Evolutionary conservation across 257 asterid genomes (phyloP).

Genomic region (Nicotiana otophora): DNA sequence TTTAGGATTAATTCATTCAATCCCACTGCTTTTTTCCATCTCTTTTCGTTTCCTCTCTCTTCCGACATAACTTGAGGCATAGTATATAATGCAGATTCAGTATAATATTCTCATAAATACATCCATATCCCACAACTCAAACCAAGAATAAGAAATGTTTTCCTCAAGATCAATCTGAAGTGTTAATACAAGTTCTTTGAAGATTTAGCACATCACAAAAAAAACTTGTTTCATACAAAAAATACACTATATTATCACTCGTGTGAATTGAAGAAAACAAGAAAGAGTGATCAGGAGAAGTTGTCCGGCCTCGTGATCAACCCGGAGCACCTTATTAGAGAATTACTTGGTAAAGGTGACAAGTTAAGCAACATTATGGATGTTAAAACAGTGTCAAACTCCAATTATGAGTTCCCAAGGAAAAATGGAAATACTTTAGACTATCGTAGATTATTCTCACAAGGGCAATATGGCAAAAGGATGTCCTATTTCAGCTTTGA

Average conservation of each 20-base stretch:
- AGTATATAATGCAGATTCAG: background rate
- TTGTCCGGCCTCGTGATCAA: background rate
- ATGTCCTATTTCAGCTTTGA: slow-evolving; percentile 19
- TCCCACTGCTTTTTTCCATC: background rate
- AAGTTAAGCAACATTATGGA: background rate
- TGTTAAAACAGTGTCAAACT: background rate
- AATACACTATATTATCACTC: no score
- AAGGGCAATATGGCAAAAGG: slow-evolving; percentile 11
- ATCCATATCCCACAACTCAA: background rate
- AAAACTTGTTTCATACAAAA: no score
- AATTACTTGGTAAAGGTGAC: background rate
- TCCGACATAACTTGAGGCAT: background rate
- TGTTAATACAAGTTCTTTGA: background rate
- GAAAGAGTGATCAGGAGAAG: background rate
- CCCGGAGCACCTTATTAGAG: no score
- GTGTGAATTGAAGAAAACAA: background rate
- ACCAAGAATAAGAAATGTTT: background rate
- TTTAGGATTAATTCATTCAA: slow-evolving; percentile 9
- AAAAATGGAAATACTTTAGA: background rate
- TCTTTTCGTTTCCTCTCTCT: background rate
- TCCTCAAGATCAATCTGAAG: background rate
- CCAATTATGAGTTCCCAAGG: background rate
- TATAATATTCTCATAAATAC: background rate
- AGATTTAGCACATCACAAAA: no score
- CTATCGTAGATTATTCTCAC: slow-evolving; percentile 3